Base-by-base conservation (phyloP, 176 grass and related monocot species). In the Dactylis glomerata region DNA sequence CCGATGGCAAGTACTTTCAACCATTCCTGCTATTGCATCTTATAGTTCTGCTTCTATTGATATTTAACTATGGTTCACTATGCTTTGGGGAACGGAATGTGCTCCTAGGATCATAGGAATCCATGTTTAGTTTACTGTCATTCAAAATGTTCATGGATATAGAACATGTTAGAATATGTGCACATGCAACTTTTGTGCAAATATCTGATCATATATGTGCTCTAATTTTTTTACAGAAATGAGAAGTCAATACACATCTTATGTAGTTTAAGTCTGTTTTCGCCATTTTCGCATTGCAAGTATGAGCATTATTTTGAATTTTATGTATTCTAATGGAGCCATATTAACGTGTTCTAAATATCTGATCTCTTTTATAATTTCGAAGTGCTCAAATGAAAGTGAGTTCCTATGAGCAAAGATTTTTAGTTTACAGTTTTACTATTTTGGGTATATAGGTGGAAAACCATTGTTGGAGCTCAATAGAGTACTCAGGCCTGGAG, bases 401-500 rank as follows among this genome's bases (percentile, higher is more conserved):
- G 69, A 38, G 38, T 45, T 30, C 69, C 46, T 73, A 46, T 73
- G 24, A 47, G 49, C 55, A 49, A 88, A 31, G 8, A 64, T 82
- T 70, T 52, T 81, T 65, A 8, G 36, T 9, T 77, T 62, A 65
- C 56, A 2, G 0, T 36, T 82, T 65, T 57, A 45, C 33, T 78
- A 47, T 27, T 17, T 73, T 83, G 27, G 36, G 32, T 0, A 31
- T 84, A 70, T 78, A 98, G 96, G 96, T 90, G 96, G 96, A 79
- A 82, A 84, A 71, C 96, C 91, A 81, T 80, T 95, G 54, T 86
- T 98, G 87, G 96, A 98, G 62, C 91, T 98, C 26, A 94, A 98
- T 73, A 93, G 93, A 81, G 81, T 98, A 81, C 89, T 98, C 20
- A 93, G 96, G 64, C 96, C 96, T 92, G 96, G 93, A 86, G 96